Conservation (phyloP, 176 grass and related monocot species). For the Aegilops bicornis region DNA sequence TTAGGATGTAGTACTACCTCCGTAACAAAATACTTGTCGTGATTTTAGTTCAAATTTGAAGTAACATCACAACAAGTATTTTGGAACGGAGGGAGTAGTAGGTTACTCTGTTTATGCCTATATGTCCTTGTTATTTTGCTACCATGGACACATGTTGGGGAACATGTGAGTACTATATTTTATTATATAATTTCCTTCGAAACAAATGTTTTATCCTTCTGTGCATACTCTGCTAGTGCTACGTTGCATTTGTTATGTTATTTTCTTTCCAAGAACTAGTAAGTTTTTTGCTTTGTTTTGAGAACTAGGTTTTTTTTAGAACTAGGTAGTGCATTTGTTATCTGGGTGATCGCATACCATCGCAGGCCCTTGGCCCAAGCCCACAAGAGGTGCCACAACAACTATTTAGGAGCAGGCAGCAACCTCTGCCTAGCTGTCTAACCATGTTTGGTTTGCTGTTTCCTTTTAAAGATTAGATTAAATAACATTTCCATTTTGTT, state of each 20-base stretch:
- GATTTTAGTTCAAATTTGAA: too few relatives aligned
- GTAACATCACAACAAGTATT: too few relatives aligned
- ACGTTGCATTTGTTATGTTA: neutral
- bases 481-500: neutral
- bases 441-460: neutral
- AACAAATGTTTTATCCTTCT: neutral
- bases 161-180: neutral
- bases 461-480: neutral
- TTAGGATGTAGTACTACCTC: neutral
- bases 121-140: too few relatives aligned
- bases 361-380: neutral
- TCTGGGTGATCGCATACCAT: neutral
- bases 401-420: neutral
- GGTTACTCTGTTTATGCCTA: too few relatives aligned
- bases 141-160: too few relatives aligned
- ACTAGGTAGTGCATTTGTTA: neutral
- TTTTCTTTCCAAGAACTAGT: too few relatives aligned
- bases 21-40: too few relatives aligned
- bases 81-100: too few relatives aligned
- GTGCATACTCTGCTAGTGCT: neutral
- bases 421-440: neutral
- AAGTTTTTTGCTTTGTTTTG: neutral
- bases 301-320: neutral
- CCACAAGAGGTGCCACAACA: neutral
- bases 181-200: neutral